These are phyloP conservation scores for Didymella glomerata DNA, from an alignment of 2,329 filamentous ascomycete genomes.

Conservation along the genomic window DNA sequence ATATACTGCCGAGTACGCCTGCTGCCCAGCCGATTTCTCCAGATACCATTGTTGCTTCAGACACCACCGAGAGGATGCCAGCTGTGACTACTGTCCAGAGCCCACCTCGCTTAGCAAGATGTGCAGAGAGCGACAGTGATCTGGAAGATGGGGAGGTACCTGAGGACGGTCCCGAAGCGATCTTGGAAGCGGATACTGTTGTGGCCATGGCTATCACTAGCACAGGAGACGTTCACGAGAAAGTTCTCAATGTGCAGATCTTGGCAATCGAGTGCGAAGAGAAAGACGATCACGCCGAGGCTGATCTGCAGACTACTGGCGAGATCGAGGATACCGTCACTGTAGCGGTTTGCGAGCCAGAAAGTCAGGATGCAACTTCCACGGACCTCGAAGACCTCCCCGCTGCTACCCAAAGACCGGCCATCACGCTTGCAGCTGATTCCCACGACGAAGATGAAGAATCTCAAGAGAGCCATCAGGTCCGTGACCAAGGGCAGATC, in stretches of 20 bases:
- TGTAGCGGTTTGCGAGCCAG: too few relatives aligned
- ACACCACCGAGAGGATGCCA: not conserved
- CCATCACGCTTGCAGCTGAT: too few relatives aligned
- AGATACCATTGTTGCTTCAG: too few relatives aligned
- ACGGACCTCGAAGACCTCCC: not conserved
- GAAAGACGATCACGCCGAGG: not conserved
- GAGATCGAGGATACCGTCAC: not conserved
- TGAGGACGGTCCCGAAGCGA: not conserved
- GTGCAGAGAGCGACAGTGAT: not conserved
- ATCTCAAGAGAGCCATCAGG: too few relatives aligned
- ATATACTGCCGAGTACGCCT: not conserved
- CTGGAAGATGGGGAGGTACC: not conserved
- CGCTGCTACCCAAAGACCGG: not conserved
- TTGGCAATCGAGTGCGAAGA: not conserved
- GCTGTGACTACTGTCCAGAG: not conserved
- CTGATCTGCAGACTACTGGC: not conserved
- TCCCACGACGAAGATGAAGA: not conserved
- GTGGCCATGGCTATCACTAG: not conserved
- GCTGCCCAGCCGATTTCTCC: not conserved
- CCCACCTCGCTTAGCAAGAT: not conserved
- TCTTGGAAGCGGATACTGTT: not conserved
- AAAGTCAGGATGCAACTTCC: not conserved
- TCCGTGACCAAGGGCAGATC: not conserved
- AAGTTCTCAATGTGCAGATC: not conserved
- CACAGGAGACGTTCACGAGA: not conserved